Evolutionary conservation across 148 eudicot genomes (phyloP).

Genomic region (Vaccinium vitisidaea): DNA sequence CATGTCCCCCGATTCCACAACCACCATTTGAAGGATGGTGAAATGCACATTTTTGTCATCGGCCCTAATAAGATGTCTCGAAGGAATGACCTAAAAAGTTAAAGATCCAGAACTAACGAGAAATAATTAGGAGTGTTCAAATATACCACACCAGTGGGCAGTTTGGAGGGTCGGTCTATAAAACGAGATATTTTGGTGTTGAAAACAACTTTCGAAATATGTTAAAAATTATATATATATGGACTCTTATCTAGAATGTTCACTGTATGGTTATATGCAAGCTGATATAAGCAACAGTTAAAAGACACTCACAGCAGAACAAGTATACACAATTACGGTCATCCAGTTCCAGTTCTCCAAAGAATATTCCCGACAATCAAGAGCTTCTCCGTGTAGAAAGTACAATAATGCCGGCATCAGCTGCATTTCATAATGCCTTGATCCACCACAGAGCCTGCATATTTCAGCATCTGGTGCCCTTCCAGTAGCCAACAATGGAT

Average conservation of each 20-base stretch:
- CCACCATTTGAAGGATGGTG: background rate
- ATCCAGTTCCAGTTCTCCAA: slow-evolving; percentile 83
- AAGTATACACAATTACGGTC: slow-evolving; percentile 74
- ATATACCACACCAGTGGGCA: background rate
- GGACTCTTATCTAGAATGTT: background rate
- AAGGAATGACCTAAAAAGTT: background rate
- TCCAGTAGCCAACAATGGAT: slow-evolving; percentile 69
- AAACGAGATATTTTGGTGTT: background rate
- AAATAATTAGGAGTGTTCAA: background rate
- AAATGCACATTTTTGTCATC: background rate
- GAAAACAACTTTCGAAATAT: background rate
- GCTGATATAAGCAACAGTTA: background rate
- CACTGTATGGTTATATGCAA: background rate
- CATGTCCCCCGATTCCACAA: background rate
- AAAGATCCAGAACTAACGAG: background rate
- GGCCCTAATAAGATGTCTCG: background rate
- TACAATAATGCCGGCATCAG: slow-evolving; percentile 80
- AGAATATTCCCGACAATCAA: slow-evolving; percentile 34
- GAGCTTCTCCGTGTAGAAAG: slow-evolving; percentile 63
- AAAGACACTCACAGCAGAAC: slow-evolving; percentile 61
- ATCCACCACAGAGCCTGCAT: slow-evolving; percentile 68
- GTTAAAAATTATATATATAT: background rate
- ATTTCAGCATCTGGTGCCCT: slow-evolving; percentile 40
- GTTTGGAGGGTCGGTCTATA: background rate
- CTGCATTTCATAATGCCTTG: slow-evolving; percentile 83